phyloP scores from a whole-genome alignment of 306 rosid species.

The Sicyos edulis region DNA sequence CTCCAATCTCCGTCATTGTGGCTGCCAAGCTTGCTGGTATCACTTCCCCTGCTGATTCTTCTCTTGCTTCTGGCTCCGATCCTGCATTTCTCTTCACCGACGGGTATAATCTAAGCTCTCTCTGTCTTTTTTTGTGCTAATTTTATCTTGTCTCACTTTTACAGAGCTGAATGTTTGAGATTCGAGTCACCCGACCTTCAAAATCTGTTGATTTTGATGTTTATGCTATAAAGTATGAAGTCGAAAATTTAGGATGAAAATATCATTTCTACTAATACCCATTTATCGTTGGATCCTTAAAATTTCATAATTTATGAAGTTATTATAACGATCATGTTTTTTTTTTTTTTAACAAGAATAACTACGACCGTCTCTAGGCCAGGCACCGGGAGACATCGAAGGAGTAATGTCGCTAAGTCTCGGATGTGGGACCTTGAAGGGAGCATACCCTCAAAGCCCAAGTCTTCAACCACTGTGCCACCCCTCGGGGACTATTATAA shows the following conservation, averaged over 20 bases:
- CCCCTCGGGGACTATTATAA: too few relatives aligned
- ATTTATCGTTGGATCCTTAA: too few relatives aligned
- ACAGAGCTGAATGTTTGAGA: neutral
- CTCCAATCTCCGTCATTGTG: constrained; percentile 63
- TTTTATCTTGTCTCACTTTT: neutral
- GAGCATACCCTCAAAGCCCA: too few relatives aligned
- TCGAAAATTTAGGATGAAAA: neutral
- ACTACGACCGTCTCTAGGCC: too few relatives aligned
- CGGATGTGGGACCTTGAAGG: too few relatives aligned
- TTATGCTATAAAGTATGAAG: neutral
- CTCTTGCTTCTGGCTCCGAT: constrained; percentile 47
- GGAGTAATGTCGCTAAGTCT: too few relatives aligned
- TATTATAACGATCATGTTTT: too few relatives aligned
- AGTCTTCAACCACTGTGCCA: too few relatives aligned
- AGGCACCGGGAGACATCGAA: too few relatives aligned
- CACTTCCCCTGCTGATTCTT: constrained; percentile 38
- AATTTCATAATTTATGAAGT: neutral
- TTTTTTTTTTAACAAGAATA: too few relatives aligned
- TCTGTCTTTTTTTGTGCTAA: neutral
- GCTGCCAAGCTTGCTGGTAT: constrained; percentile 62
- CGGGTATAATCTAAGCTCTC: constrained; percentile 40
- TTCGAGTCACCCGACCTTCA: neutral
- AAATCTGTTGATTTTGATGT: neutral
- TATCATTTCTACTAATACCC: too few relatives aligned
- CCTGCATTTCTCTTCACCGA: constrained; percentile 44